phyloP scores from a whole-genome alignment of 1,284 basidiomycete species.

The Rugosomyces carneus region DNA sequence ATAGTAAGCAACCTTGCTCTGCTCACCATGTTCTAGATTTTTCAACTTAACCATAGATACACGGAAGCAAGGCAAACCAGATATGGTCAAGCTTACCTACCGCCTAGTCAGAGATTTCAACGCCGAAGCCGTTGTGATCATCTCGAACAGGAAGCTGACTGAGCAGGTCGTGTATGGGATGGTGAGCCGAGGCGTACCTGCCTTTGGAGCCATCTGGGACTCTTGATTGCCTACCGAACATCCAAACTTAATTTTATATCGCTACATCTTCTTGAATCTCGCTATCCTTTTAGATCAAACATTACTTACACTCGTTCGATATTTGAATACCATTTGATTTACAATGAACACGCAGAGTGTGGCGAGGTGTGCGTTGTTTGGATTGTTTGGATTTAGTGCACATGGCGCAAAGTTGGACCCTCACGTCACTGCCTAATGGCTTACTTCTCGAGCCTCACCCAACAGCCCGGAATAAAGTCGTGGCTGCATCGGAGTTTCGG shows the following conservation, averaged over 20 bases:
- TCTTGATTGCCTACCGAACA: slow-evolving; percentile 18
- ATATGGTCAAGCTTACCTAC: slow-evolving; percentile 44
- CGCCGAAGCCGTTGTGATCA: slow-evolving; percentile 57
- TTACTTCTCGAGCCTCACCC: slow-evolving; percentile 35
- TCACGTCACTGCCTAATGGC: slow-evolving; percentile 3
- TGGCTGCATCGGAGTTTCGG: slow-evolving; percentile 31
- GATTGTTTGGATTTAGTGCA: too few species aligned
- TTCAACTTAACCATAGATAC: slow-evolving; percentile 34
- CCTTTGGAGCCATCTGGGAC: slow-evolving; percentile 58
- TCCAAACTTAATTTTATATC: not conserved
- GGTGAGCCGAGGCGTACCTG: slow-evolving; percentile 53
- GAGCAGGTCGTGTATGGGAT: slow-evolving; percentile 57
- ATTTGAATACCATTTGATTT: not conserved
- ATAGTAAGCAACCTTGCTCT: slow-evolving; percentile 32
- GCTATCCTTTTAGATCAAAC: not conserved
- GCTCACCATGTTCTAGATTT: not conserved
- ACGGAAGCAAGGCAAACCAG: slow-evolving; percentile 31
- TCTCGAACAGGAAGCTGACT: slow-evolving; percentile 56
- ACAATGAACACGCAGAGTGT: too few species aligned
- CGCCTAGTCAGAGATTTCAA: slow-evolving; percentile 52
- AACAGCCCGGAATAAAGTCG: slow-evolving; percentile 43
- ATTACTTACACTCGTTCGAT: not conserved
- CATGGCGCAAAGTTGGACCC: too few species aligned
- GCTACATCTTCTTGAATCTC: not conserved
- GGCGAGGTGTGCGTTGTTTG: too few species aligned